phyloP scores from a whole-genome alignment of 129 eudicot genomes.

The Lactuca saligna region DNA sequence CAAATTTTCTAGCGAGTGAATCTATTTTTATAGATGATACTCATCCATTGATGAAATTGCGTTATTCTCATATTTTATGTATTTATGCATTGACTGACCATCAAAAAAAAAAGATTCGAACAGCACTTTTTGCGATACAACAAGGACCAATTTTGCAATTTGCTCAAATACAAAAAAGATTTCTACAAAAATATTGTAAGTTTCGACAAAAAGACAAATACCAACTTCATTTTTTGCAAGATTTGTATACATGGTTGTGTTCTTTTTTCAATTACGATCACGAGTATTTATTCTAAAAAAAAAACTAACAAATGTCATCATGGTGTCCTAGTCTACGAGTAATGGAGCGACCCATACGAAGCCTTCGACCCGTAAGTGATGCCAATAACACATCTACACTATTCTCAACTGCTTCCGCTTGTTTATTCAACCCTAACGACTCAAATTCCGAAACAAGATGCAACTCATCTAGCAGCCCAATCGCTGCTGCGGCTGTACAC shows the following conservation, averaged over 20 bases:
- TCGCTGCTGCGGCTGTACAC: conserved; percentile 97
- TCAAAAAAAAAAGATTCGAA: no score
- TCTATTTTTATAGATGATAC: no score
- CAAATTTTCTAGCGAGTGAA: no score
- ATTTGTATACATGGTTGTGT: not conserved
- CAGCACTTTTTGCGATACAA: no score
- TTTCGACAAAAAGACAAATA: not conserved
- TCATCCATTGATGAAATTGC: no score
- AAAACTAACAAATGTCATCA: conserved; percentile 41
- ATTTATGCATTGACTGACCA: no score
- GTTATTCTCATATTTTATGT: no score
- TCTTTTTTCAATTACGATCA: not conserved
- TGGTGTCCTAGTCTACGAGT: conserved; percentile 61
- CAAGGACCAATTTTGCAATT: no score
- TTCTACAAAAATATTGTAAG: not conserved
- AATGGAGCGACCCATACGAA: conserved; percentile 90
- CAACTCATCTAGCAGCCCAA: conserved; percentile 75
- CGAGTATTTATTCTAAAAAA: not conserved
- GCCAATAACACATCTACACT: conserved; percentile 63
- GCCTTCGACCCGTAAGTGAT: conserved; percentile 71
- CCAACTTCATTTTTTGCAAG: not conserved
- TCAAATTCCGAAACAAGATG: conserved; percentile 57
- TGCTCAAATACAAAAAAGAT: no score
- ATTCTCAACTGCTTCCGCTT: conserved; percentile 69
- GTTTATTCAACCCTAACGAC: conserved; percentile 56